Base-by-base conservation (phyloP, 768 basidiomycete genomes). In the Gyrodon lividus region DNA sequence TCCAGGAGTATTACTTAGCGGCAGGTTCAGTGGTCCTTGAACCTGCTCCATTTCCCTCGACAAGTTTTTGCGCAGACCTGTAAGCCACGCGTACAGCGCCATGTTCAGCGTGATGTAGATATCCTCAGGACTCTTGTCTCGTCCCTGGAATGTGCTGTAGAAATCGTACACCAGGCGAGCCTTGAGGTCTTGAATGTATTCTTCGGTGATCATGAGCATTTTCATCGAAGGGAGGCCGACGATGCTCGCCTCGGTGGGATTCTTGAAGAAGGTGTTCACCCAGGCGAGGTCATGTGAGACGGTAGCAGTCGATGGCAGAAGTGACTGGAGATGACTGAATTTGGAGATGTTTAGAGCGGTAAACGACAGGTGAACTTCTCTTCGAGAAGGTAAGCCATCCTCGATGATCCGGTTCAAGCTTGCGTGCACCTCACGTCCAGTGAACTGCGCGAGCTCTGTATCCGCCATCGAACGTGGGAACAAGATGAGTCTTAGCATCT, bases 91-190 rank as follows among this genome's bases (percentile, higher is more conserved):
- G 61, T 92, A 92, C 2, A 92, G 72, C 0, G 85, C 78, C 61
- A 91, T 82, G 71, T 93, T 92, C 57, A 93, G 74, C 4, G 89
- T 86, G 68, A 93, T 89, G 67, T 86, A 92, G 48, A 93, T 90
- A 57, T 89, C 87, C 58, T 90, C 85, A 26, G 77, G 74, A 44
- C 81, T 79, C 57, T 75, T 72, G 68, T 73, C 72, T 51, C 75
- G 72, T 30, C 74, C 72, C 23, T 80, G 79, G 64, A 90, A 91
- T 50, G 77, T 71, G 62, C 86, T 89, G 68, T 83, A 74, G 69
- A 91, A 91, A 60, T 86, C 81, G 57, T 92, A 92, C 13, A 74
- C 60, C 19, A 92, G 74, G 14, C 67, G 66, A 31, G 72, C 72
- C 20, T 60, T 62, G 9, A 59, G 47, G 17, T 77, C 77, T 34